Evolutionary conservation across 108 stramenopile genomes (phyloP), one percentile per base, ranked within the genome.

Genomic region (Nitzschia inconspicua): DNA sequence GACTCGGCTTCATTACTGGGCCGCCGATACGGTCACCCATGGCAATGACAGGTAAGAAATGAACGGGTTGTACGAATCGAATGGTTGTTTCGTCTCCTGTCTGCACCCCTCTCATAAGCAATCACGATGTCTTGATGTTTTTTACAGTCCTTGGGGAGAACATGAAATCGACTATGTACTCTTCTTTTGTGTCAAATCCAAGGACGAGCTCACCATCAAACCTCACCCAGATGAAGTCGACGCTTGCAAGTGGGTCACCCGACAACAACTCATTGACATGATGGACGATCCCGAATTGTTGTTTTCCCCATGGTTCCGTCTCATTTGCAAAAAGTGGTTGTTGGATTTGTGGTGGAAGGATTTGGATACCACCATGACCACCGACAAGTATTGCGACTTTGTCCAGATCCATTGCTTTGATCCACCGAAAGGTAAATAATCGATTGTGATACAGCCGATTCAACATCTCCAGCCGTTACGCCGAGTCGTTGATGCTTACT

Each of bases 81-180:
- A n/a, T n/a, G 11, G 11, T 42, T 47, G 13, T 6, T 24, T 54
- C n/a, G 25, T 36, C 25, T 25, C 7, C 54, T 35, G 29, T 24
- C 3, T 46, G 7, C 35, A 47, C 37, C n/a, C 5, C 14, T 27
- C 3, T 26, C 28, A 3, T 14, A 60, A 60, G 14, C 43, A 60
- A 44, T 28, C 13, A 46, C 22, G 20, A 3, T 24, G 42, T 49
- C 9, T 29, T 46, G 35, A 47, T 18, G 16, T 18, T 20, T 31
- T 6, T 14, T 36, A 44, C 56, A 78, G 83, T 47, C 91, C 90
- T 0, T 99, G 98, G 98, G 97, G 98, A 30, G 98, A 99, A 49
- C 98, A 99, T 60, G 99, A 99, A 71, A 96, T 99, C 57, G 99
- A 99, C 69, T 98, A 98, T 68, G 89, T 98, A 30, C 86, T 99